Evolutionary conservation across 2,329 filamentous ascomycete species (phyloP).

Genomic region (Calonectria henricotiae): DNA sequence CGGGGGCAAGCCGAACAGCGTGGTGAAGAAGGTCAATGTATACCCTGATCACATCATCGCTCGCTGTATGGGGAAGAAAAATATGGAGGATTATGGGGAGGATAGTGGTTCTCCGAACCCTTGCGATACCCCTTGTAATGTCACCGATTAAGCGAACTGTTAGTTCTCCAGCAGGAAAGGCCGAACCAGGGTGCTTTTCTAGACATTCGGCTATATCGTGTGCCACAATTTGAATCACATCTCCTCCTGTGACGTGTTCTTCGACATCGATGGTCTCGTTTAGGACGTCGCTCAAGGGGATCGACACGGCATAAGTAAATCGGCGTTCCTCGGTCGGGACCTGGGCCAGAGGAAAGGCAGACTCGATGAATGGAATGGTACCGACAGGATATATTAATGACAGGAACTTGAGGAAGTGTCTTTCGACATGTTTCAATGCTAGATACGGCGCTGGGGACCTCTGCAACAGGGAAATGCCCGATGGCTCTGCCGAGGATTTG

Average conservation of each 20-base stretch:
- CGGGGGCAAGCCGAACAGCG: slow-evolving; percentile 74
- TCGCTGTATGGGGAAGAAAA: slow-evolving; percentile 52
- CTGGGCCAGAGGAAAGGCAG: slow-evolving; percentile 76
- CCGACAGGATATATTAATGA: slow-evolving; percentile 72
- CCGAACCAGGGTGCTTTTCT: slow-evolving; percentile 39
- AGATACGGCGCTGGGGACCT: slow-evolving; percentile 72
- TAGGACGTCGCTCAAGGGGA: slow-evolving; percentile 73
- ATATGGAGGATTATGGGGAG: slow-evolving; percentile 73
- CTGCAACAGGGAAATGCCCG: slow-evolving; percentile 50
- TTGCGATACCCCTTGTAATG: slow-evolving; percentile 73
- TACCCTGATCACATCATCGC: slow-evolving; percentile 46
- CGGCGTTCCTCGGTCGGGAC: slow-evolving; percentile 73
- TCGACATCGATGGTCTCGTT: slow-evolving; percentile 73
- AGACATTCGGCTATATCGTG: slow-evolving; percentile 42
- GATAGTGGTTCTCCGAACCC: slow-evolving; percentile 76
- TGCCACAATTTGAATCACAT: slow-evolving; percentile 77
- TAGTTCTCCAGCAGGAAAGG: slow-evolving; percentile 40
- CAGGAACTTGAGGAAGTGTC: slow-evolving; percentile 80
- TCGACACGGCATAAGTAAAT: slow-evolving; percentile 79
- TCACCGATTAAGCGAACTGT: slow-evolving; percentile 61
- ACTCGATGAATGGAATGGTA: slow-evolving; percentile 73
- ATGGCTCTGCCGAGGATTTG: slow-evolving; percentile 41
- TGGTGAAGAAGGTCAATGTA: slow-evolving; percentile 75
- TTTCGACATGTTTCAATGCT: slow-evolving; percentile 78
- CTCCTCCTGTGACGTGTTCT: slow-evolving; percentile 76